These are phyloP conservation scores for Paraurostyla sp. DNA, from an alignment of 73 alveolate genomes.

Conservation along the genomic window DNA sequence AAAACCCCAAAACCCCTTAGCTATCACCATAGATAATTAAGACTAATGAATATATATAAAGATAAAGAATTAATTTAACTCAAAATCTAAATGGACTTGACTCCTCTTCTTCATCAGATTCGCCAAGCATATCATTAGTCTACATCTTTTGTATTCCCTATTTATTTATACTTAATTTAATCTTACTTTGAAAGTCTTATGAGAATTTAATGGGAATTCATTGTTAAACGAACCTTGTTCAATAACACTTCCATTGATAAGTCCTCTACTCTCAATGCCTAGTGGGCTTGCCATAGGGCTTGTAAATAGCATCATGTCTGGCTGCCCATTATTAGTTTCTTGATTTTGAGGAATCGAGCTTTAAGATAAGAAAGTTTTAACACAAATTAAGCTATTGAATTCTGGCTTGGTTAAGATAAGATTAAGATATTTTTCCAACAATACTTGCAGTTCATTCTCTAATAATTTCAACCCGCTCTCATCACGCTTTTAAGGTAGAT, in stretches of 20 bases:
- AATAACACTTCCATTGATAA: conserved; percentile 11
- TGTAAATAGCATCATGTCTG: not conserved
- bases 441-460: not conserved
- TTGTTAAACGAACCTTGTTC: not conserved
- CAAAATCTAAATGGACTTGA: conserved; percentile 45
- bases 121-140: not conserved
- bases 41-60: not conserved
- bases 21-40: not conserved
- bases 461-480: not conserved
- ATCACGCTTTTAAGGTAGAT: not conserved
- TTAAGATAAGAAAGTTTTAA: conserved; percentile 26
- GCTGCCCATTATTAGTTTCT: not conserved
- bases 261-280: not conserved
- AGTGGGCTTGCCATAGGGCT: conserved; percentile 5
- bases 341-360: not conserved
- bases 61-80: not conserved
- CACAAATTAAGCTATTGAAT: conserved; percentile 7
- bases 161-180: too few relatives aligned
- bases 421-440: not conserved
- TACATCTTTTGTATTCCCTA: not conserved
- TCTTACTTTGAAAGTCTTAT: conserved; percentile 12
- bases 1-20: conserved; percentile 26
- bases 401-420: not conserved
- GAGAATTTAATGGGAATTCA: not conserved
- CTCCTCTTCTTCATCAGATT: conserved; percentile 19